phyloP scores from a whole-genome alignment of 1,284 basidiomycete genomes.

The Cryptococcus sp. region DNA sequence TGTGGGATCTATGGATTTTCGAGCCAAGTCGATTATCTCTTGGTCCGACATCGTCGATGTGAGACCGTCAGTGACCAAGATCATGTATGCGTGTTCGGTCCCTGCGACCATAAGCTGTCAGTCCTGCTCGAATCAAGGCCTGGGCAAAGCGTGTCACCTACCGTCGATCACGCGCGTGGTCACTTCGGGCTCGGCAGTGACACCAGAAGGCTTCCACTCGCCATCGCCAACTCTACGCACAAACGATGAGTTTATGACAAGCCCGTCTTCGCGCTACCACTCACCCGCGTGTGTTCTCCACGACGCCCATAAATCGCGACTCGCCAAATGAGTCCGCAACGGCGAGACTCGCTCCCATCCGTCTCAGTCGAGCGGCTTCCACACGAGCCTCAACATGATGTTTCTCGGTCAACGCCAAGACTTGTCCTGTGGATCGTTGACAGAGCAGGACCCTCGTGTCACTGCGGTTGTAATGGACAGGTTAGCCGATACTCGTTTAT shows the following conservation, averaged over 20 bases:
- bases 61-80: conserved; percentile 86
- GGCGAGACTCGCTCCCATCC: conserved; percentile 77
- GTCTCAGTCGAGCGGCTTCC: conserved; percentile 79
- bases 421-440: conserved; percentile 68
- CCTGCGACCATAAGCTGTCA: conserved; percentile 55
- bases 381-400: conserved; percentile 89
- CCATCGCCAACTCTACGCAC: conserved; percentile 79
- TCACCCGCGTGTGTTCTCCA: conserved; percentile 88
- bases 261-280: conserved; percentile 23
- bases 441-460: conserved; percentile 88
- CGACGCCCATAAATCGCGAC: conserved; percentile 91
- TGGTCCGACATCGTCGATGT: conserved; percentile 88
- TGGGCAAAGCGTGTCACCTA: conserved; percentile 40
- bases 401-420: conserved; percentile 78
- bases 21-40: conserved; percentile 88
- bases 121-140: background rate
- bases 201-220: conserved; percentile 83
- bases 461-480: conserved; percentile 53
- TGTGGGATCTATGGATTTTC: conserved; percentile 70
- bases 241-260: background rate
- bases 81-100: conserved; percentile 72
- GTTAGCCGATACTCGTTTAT: background rate
- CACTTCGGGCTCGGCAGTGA: conserved; percentile 95
- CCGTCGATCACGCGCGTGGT: conserved; percentile 74
- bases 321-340: conserved; percentile 96